Base-by-base conservation (phyloP, 139 green algal species). In the Edaphochlamys debaryana region DNA sequence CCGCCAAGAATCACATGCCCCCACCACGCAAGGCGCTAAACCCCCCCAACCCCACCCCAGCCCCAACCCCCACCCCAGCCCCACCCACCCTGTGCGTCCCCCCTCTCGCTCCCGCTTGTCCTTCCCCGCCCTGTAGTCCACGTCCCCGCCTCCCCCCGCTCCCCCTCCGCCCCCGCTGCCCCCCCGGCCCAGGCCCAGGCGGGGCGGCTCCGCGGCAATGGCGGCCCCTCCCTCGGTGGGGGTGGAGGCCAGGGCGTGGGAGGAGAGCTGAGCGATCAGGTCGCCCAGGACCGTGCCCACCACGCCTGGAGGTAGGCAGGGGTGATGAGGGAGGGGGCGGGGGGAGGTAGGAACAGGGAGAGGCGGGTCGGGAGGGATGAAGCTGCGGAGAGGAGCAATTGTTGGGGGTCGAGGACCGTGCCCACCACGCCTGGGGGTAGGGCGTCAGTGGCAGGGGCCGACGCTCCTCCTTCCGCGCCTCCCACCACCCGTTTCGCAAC, bases 241-340 rank as follows among this genome's bases (percentile, higher is more conserved):
- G 1, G 78, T 77, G 78, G 78, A 27, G 36, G 64, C 25, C 19
- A 85, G 69, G 9, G 68, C 40, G 67, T 79, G 79, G 15, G 52
- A 63, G 34, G 79, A 71, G 27, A 72, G 66, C 87, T 93, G 90
- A 4, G 90, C 90, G n/a, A 92, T 71, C 27, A 69, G 71, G 79
- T 93, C 90, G 23, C 90, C 90, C 41, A 92, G 42, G 7, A 92
- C 62, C n/a, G 84, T 91, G 70, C 90, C 90, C 5, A 90, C 85
- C 0, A 92, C 32, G 25, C 85, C 84, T 87, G 81, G 7, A 58
- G 27, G 38, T 9, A 0, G 54, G 56, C 19, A 30, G 36, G 20
- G 29, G 66, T 30, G 66, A 4, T 17, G 66, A 45, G 7, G 17
- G 29, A 36, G 66, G 34, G 20, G 25, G 7, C 29, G 66, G 66